Conservation (phyloP, 2,329 filamentous ascomycete genomes). For the Alternaria sp. region DNA sequence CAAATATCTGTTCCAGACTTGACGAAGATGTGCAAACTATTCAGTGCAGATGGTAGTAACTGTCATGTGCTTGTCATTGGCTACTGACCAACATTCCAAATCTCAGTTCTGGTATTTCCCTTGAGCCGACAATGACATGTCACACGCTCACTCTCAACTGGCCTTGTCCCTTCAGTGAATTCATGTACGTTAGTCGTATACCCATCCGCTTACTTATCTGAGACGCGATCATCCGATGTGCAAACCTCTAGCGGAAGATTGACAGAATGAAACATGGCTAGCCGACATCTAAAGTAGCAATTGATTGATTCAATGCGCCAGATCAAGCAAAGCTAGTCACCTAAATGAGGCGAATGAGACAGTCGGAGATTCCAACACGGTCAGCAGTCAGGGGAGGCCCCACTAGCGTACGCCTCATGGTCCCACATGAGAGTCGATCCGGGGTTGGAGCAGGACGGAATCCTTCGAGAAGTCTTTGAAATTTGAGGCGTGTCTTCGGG, state of each 20-base stretch:
- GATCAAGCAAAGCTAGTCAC: slow-evolving; percentile 1
- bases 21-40: not conserved
- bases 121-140: not conserved
- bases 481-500: slow-evolving; percentile 3
- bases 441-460: slow-evolving; percentile 19
- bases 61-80: not conserved
- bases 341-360: slow-evolving; percentile 15
- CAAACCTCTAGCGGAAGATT: slow-evolving; percentile 4
- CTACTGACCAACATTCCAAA: not conserved
- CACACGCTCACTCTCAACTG: not conserved
- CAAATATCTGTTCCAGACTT: not conserved
- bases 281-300: slow-evolving; percentile 14
- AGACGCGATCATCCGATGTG: slow-evolving; percentile 3
- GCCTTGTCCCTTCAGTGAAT: not conserved
- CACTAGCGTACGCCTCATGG: slow-evolving; percentile 34
- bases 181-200: not conserved
- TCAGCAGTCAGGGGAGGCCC: slow-evolving; percentile 29
- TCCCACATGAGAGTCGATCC: slow-evolving; percentile 36
- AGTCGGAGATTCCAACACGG: slow-evolving; percentile 12
- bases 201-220: not conserved
- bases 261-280: not conserved
- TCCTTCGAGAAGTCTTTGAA: slow-evolving; percentile 17
- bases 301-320: slow-evolving; percentile 13
- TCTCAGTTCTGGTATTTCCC: not conserved
- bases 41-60: not conserved